phyloP scores from a whole-genome alignment of 2,329 filamentous ascomycete genomes.

The Pyrenochaeta sp. region DNA sequence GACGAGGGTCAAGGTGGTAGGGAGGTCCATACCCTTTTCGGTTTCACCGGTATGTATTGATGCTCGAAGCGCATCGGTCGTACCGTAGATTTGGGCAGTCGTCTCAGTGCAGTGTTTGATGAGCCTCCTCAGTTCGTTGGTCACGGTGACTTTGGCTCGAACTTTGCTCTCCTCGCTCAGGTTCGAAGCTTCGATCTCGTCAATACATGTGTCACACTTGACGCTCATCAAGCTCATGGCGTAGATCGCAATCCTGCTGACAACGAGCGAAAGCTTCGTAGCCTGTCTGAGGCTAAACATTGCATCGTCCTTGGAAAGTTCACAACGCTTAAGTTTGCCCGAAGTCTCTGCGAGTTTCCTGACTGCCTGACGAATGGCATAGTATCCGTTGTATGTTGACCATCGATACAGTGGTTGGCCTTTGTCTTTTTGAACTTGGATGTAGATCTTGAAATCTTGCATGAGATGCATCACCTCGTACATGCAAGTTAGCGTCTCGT shows the following conservation, averaged over 20 bases:
- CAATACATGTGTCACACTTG: constrained; percentile 15
- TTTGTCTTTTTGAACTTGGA: constrained; percentile 9
- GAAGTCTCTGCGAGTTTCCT: constrained; percentile 8
- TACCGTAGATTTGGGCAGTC: constrained; percentile 19
- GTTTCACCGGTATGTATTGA: not conserved
- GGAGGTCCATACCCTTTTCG: constrained; percentile 1
- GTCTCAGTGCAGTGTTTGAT: constrained; percentile 19
- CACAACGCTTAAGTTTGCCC: constrained; percentile 1
- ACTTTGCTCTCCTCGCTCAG: constrained; percentile 9
- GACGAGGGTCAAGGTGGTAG: constrained; percentile 1
- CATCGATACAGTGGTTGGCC: constrained; percentile 23
- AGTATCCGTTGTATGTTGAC: constrained; percentile 17
- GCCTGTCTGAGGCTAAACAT: constrained; percentile 10
- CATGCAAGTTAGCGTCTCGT: constrained; percentile 14
- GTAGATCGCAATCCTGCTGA: constrained; percentile 19
- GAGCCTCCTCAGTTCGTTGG: constrained; percentile 20
- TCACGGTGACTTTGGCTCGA: constrained; percentile 9
- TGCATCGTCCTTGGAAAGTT: constrained; percentile 2
- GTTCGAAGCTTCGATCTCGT: constrained; percentile 13
- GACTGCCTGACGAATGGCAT: constrained; percentile 4
- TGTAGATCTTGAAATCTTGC: constrained; percentile 11
- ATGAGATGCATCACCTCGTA: constrained; percentile 16
- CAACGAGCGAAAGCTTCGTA: constrained; percentile 6
- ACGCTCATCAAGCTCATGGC: constrained; percentile 17
- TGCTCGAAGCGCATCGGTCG: constrained; percentile 19